Evolutionary conservation across 2,329 filamentous ascomycete species (phyloP).

Genomic region (Ceratocystis huliohia): DNA sequence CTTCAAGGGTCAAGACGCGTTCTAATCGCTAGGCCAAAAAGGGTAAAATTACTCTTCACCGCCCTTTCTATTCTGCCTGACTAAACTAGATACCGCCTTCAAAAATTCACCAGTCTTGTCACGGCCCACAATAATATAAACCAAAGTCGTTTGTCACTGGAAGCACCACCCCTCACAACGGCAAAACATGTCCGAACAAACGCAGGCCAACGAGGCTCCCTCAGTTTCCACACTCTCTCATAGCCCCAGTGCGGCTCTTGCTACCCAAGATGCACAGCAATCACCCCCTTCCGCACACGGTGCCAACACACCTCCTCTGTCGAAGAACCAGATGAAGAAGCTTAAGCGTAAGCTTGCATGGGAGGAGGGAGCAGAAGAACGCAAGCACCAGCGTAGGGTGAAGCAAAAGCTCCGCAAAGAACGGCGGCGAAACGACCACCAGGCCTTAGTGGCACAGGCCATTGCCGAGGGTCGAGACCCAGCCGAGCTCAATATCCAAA

Average conservation of each 20-base stretch:
- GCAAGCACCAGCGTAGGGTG: slow-evolving; percentile 42
- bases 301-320: slow-evolving; percentile 36
- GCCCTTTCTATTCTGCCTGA: slow-evolving; percentile 15
- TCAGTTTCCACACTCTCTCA: not conserved
- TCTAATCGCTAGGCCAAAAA: slow-evolving; percentile 15
- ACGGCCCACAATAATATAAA: no score
- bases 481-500: slow-evolving; percentile 27
- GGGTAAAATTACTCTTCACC: slow-evolving; percentile 16
- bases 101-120: slow-evolving; percentile 16
- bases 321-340: slow-evolving; percentile 80
- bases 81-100: slow-evolving; percentile 14
- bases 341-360: slow-evolving; percentile 57
- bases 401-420: slow-evolving; percentile 38
- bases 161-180: not conserved
- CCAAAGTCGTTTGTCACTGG: no score
- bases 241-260: not conserved
- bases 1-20: slow-evolving; percentile 9
- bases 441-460: slow-evolving; percentile 37
- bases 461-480: slow-evolving; percentile 34
- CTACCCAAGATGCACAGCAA: not conserved
- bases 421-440: slow-evolving; percentile 39
- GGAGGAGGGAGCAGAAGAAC: slow-evolving; percentile 56
- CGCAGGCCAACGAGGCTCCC: not conserved
- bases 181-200: slow-evolving; percentile 12
- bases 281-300: not conserved